Conservation (phyloP, 169 alveolate species). For the Plasmodium gonderi region DNA sequence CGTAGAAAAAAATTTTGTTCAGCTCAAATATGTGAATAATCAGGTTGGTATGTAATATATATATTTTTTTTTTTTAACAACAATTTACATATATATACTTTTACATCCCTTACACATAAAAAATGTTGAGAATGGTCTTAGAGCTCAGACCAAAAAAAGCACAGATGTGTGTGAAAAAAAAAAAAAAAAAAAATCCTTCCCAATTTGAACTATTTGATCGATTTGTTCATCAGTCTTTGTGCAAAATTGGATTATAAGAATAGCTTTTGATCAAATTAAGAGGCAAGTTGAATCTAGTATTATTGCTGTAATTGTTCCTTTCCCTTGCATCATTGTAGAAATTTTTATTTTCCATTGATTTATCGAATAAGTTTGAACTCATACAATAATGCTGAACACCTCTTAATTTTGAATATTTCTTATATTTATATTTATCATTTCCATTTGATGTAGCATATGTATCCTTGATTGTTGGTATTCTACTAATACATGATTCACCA, state of each 20-base stretch:
- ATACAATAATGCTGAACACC: neutral
- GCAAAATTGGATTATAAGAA: slow-evolving; percentile 1
- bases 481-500: neutral
- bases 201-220: neutral
- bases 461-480: neutral
- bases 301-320: slow-evolving; percentile 25
- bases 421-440: neutral
- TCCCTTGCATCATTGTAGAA: neutral
- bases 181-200: no score
- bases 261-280: slow-evolving; percentile 14
- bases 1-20: no score
- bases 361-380: neutral
- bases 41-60: no score
- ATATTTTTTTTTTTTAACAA: no score
- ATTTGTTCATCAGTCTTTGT: neutral
- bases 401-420: neutral
- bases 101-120: no score
- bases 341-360: neutral
- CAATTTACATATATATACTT: no score
- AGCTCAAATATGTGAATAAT: no score
- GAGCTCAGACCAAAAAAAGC: no score
- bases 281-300: slow-evolving; percentile 52
- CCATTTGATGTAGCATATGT: neutral
- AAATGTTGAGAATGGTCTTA: no score
- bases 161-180: no score